A percentile compares a stretch with the other conserved stretches of the same genome.
Evolutionary conservation across 371 early-diverging fungal species (phyloP).

Genomic region (Rhizomucor miehei): DNA sequence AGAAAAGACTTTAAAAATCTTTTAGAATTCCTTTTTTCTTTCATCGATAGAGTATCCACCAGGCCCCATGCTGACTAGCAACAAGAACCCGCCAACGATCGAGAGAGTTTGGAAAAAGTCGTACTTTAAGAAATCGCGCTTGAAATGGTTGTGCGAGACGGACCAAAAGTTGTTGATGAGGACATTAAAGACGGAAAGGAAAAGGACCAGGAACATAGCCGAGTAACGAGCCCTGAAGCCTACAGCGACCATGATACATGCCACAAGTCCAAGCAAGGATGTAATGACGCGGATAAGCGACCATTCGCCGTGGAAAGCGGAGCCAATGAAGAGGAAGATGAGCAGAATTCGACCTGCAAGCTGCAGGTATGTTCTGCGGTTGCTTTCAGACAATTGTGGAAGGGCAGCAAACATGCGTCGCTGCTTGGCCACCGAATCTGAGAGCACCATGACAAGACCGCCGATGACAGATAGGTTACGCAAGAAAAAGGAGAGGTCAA

Average conservation of each 20-base stretch:
- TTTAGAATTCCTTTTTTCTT: conserved; percentile 92
- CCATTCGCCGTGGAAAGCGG: conserved; percentile 85
- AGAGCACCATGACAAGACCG: conserved; percentile 93
- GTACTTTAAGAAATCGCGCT: conserved; percentile 93
- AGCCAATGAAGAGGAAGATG: conserved; percentile 87
- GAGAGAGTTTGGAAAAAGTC: conserved; percentile 98
- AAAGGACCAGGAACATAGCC: conserved; percentile 87
- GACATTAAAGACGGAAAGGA: conserved; percentile 86
- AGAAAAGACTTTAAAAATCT: not conserved
- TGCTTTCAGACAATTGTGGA: conserved; percentile 78
- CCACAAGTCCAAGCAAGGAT: conserved; percentile 74
- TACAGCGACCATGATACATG: conserved; percentile 92
- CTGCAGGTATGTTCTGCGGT: conserved; percentile 83
- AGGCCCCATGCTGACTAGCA: conserved; percentile 90
- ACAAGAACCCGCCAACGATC: conserved; percentile 92
- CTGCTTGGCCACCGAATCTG: conserved; percentile 66
- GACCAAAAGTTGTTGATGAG: conserved; percentile 97
- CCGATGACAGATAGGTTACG: conserved; percentile 92
- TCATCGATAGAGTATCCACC: conserved; percentile 93
- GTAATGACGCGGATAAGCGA: conserved; percentile 67
- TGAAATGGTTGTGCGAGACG: conserved; percentile 72
- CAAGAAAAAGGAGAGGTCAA: conserved; percentile 86
- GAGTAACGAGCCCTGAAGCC: conserved; percentile 97
- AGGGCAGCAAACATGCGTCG: conserved; percentile 84
- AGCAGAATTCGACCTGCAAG: conserved; percentile 90